Percentiles rank a stretch among this genome's conserved stretches.
These are phyloP conservation scores for Geranomyces michiganensis DNA, from an alignment of 192 early-diverging fungal genomes.

Conservation along the genomic window DNA sequence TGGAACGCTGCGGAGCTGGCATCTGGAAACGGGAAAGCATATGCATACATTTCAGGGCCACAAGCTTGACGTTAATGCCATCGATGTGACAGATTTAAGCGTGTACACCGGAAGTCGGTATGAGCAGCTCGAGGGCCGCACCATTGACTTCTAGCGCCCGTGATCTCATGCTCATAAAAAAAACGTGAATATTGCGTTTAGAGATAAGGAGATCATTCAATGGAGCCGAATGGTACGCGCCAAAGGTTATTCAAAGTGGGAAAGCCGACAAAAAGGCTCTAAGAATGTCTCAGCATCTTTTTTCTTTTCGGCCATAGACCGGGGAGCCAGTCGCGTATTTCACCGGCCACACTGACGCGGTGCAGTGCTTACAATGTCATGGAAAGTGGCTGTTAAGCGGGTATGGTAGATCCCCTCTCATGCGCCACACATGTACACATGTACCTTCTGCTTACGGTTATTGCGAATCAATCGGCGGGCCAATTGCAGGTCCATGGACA, in stretches of 20 bases:
- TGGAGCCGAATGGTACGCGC: conserved; percentile 57
- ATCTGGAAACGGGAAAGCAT: conserved; percentile 51
- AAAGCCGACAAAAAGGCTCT: too few species aligned
- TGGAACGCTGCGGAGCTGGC: conserved; percentile 56
- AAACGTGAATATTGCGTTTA: not conserved
- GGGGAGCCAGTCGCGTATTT: conserved; percentile 51
- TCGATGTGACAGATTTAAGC: conserved; percentile 57
- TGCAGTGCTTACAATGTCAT: conserved; percentile 54
- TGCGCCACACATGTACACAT: too few species aligned
- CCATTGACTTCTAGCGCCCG: too few species aligned
- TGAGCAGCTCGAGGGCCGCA: not conserved
- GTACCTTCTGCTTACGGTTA: too few species aligned
- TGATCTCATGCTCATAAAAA: too few species aligned
- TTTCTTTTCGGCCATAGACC: conserved; percentile 34
- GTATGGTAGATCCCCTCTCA: conserved; percentile 16
- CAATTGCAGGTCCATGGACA: conserved; percentile 63
- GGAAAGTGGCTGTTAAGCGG: conserved; percentile 45
- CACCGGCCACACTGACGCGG: conserved; percentile 55
- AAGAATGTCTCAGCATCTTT: not conserved
- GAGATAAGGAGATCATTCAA: conserved; percentile 55
- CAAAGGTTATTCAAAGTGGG: too few species aligned
- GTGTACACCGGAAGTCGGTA: conserved; percentile 57
- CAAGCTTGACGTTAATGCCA: conserved; percentile 56
- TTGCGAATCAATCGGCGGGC: too few species aligned
- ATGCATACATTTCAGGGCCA: conserved; percentile 64